phyloP scores from a whole-genome alignment of 2,329 filamentous ascomycete genomes.

The Sclerotinia trifoliorum region DNA sequence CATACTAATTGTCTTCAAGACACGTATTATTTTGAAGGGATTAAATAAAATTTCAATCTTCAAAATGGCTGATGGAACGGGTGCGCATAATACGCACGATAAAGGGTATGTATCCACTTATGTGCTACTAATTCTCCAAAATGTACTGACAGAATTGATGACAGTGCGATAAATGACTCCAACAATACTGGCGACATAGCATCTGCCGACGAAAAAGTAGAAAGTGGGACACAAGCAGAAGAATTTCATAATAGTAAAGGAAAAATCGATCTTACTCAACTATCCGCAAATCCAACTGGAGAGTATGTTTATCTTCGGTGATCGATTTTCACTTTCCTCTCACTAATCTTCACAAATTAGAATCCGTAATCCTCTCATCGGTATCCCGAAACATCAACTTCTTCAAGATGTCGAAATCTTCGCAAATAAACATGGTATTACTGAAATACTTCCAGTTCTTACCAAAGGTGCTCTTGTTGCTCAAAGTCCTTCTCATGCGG shows the following conservation, averaged over 20 bases:
- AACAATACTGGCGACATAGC: not conserved
- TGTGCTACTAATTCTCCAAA: not conserved
- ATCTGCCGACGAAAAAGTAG: not conserved
- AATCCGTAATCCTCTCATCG: slow-evolving; percentile 56
- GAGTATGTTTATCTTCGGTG: not conserved
- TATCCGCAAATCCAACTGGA: slow-evolving; percentile 17
- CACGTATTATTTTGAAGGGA: not conserved
- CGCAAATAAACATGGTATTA: slow-evolving; percentile 57
- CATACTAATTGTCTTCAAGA: not conserved
- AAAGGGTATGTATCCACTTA: not conserved
- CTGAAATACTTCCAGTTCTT: slow-evolving; percentile 56
- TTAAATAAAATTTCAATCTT: not conserved
- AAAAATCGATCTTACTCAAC: slow-evolving; percentile 8
- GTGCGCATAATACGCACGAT: slow-evolving; percentile 6
- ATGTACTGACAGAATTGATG: not conserved
- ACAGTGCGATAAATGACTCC: slow-evolving; percentile 6
- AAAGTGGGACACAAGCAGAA: not conserved
- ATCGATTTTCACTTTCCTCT: not conserved
- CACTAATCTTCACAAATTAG: not conserved
- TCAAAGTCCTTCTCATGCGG: slow-evolving; percentile 66
- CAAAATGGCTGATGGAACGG: slow-evolving; percentile 16
- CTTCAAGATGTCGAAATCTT: slow-evolving; percentile 58
- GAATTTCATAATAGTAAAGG: not conserved
- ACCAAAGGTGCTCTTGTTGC: slow-evolving; percentile 72
- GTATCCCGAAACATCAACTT: slow-evolving; percentile 52